These are phyloP conservation scores for Rhizomucor pusillus DNA, from an alignment of 371 early-diverging fungal genomes.

Conservation along the genomic window DNA sequence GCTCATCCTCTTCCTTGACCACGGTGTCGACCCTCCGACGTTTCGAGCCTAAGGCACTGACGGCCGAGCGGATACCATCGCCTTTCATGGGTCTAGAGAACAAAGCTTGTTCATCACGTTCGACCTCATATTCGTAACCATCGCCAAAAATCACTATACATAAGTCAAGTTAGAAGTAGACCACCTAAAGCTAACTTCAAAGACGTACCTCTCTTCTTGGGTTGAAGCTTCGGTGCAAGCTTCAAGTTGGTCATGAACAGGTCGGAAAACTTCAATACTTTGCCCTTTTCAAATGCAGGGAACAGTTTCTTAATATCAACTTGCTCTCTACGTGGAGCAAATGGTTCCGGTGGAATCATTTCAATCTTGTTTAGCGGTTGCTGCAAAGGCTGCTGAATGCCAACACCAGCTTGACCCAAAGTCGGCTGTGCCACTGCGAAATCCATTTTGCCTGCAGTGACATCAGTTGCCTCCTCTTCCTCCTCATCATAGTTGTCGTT, in stretches of 20 bases:
- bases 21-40: conserved; percentile 28
- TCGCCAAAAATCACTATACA: conserved; percentile 34
- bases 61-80: conserved; percentile 16
- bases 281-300: conserved; percentile 63
- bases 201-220: conserved; percentile 33
- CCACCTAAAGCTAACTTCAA: not conserved
- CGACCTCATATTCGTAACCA: conserved; percentile 45
- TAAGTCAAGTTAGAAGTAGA: too few relatives aligned
- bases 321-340: not conserved
- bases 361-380: not conserved
- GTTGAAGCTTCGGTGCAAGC: conserved; percentile 28
- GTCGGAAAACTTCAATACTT: conserved; percentile 66
- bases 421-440: conserved; percentile 1
- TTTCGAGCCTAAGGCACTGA: conserved; percentile 13
- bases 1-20: conserved; percentile 5
- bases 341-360: conserved; percentile 2
- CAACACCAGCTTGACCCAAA: not conserved
- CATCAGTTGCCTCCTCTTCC: conserved; percentile 54
- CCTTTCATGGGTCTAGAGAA: conserved; percentile 33
- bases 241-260: conserved; percentile 54
- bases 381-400: not conserved
- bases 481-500: conserved; percentile 66
- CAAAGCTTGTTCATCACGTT: conserved; percentile 34
- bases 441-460: not conserved
- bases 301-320: conserved; percentile 57